Base-by-base conservation (phyloP, 176 grass and related monocot genomes). In the Guadua angustifolia region DNA sequence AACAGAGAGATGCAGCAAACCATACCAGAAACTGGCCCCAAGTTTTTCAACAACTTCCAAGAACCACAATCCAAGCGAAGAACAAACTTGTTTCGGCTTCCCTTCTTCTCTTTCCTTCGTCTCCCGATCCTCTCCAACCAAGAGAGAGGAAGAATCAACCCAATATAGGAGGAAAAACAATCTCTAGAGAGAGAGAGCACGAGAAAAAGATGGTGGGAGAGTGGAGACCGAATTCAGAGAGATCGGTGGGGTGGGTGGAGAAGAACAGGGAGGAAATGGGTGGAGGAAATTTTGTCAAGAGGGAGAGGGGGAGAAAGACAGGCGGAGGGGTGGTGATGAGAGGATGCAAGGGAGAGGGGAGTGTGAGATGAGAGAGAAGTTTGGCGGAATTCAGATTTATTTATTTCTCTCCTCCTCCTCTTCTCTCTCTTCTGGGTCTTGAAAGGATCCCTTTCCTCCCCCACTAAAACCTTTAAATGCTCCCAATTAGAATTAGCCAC, bases 231-330 rank as follows among this genome's bases (percentile, higher is more conserved):
- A 91, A 76, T 87, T 91, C 35, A 52, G 69, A 84, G 79, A 61
- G 80, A 80, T 84, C 80, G 85, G 64, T 26, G 78, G 69, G 70
- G 79, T 79, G 84, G 85, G 69, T 80, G 85, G 85, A 84, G 84
- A 79, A 19, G 84, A 61, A 58, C 35, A 71, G 74, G 75, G 62
- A 38, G 61, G 21, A 75, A 91, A 87, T 64, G 89, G 85, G 85
- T 87, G 89, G 89, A 87, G 89, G 85, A 87, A 87, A 87, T n/a
- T 79, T 82, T 63, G 84, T 79, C 69, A 84, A 84, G 66, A 46
- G 45, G 58, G 61, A 17, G 45, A 26, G 15, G 56, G 7, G 12
- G 79, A 70, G 86, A 83, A 33, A 88, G 79, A 85, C 69, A 52
- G 61, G 71, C 58, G 7, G 35, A 40, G 73, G 62, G 49, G 57